These are phyloP conservation scores for Dipodascopsis uninucleata DNA, from an alignment of 805 yeast species.

Conservation along the genomic window DNA sequence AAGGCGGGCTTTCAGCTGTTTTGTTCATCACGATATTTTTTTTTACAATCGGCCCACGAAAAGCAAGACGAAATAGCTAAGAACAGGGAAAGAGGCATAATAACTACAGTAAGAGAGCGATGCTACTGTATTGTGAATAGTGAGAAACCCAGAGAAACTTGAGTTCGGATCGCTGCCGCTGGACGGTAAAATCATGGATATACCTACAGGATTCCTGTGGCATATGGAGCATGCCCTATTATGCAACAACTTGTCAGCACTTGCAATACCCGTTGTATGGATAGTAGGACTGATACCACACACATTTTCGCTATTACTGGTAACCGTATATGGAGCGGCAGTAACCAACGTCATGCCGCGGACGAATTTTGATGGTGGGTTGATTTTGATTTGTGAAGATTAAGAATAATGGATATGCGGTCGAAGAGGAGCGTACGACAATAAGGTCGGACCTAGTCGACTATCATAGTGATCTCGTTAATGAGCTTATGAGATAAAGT, in stretches of 20 bases:
- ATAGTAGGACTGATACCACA: conserved; percentile 16
- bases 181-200: too few relatives aligned
- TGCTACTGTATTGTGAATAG: too few relatives aligned
- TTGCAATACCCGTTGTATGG: conserved; percentile 16
- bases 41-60: too few relatives aligned
- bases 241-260: conserved; percentile 19
- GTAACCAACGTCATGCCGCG: conserved; percentile 17
- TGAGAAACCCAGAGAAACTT: too few relatives aligned
- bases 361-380: conserved; percentile 10
- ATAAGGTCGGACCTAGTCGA: too few relatives aligned
- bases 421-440: not conserved
- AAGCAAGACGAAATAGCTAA: too few relatives aligned
- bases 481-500: not conserved
- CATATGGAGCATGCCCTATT: conserved; percentile 12
- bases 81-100: too few relatives aligned
- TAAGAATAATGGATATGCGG: not conserved
- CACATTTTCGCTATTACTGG: conserved; percentile 17
- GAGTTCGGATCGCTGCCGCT: too few relatives aligned
- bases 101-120: too few relatives aligned
- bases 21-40: too few relatives aligned
- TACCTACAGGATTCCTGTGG: conserved; percentile 7
- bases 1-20: too few relatives aligned
- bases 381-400: not conserved
- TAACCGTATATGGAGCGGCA: conserved; percentile 12
- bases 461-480: too few relatives aligned